A percentile compares a stretch with the other conserved stretches of the same genome.
Evolutionary conservation across 805 yeast genomes (phyloP).

Genomic region (Pichia phayaonensis): DNA sequence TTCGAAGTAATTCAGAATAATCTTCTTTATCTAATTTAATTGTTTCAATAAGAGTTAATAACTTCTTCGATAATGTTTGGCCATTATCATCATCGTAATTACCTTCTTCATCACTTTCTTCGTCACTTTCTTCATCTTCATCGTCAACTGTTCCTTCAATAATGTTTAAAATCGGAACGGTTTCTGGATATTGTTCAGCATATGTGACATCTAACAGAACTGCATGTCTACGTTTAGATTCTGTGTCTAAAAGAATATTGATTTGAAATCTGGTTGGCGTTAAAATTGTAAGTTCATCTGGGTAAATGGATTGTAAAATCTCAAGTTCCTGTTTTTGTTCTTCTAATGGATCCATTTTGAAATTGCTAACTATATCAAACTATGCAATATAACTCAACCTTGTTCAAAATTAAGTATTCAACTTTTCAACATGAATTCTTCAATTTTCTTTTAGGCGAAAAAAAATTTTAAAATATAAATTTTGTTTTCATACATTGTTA

Average conservation of each 20-base stretch:
- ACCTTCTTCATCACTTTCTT: constrained; percentile 39
- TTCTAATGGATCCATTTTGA: constrained; percentile 36
- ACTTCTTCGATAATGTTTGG: constrained; percentile 24
- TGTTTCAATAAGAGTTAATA: constrained; percentile 48
- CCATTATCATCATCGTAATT: constrained; percentile 26
- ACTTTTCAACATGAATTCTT: constrained; percentile 5
- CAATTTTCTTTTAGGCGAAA: neutral
- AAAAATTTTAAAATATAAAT: neutral
- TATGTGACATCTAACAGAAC: constrained; percentile 56
- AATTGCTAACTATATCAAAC: neutral
- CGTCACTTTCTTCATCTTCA: constrained; percentile 32
- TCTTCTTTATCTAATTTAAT: constrained; percentile 50
- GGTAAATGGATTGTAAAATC: constrained; percentile 84
- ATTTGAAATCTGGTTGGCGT: constrained; percentile 47
- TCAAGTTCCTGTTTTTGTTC: constrained; percentile 89
- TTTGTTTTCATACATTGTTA: neutral
- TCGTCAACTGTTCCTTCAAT: constrained; percentile 23
- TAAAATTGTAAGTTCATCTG: constrained; percentile 66
- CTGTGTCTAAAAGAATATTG: constrained; percentile 58
- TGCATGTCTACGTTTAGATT: constrained; percentile 49
- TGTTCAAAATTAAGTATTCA: neutral
- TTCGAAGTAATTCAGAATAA: constrained; percentile 31
- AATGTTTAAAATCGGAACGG: constrained; percentile 48
- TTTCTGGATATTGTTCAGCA: constrained; percentile 79
- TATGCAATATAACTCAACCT: neutral